Evolutionary conservation across 1,284 basidiomycete species (phyloP), one percentile per base, ranked within the genome.

Genomic region (Rhodotorula sp.): DNA sequence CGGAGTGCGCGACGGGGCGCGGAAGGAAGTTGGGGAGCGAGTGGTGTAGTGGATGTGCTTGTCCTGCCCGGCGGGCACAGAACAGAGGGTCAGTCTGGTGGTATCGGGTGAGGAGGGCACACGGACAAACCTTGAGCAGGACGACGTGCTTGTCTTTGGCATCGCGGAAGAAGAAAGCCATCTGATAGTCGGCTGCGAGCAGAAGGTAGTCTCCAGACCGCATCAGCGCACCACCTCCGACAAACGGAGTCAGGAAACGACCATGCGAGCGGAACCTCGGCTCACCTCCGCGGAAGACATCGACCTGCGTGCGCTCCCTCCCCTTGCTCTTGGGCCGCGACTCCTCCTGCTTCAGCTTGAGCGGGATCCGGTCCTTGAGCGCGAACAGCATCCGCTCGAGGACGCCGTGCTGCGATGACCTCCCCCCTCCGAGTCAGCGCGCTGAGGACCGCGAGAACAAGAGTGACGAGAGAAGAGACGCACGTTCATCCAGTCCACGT

Each of bases 401-500:
- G 13, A 77, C 72, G 23, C 67, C 64, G 58, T 72, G 52, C 76
- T 77, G 64, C 48, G 48, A 9, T 9, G n/a, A 4, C 21, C 16
- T n/a, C n/a, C n/a, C n/a, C 41, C 52, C 2, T 14, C 13, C 52
- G n/a, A 27, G 25, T 14, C 17, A 46, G 25, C 21, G 27, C 19
- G 42, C 7, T 44, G 17, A n/a, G 56, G 0, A 8, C 14, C 27
- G 13, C 27, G 13, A 48, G 27, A 44, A 23, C 25, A 34, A 49
- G 42, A 19, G 12, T 3, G 19, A 17, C 9, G 1, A 4, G 14
- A 56, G 34, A 14, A 13, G 55, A 67, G 68, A 57, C 79, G 71
- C 41, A 77, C 76, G 54, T 80, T 81, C 78, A 83, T 80, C 82
- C 82, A 83, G 16, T 75, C 70, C 0, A 82, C 77, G 62, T 83